phyloP scores from a whole-genome alignment of 108 stramenopile genomes.

The Fragilaria crotonensis region DNA sequence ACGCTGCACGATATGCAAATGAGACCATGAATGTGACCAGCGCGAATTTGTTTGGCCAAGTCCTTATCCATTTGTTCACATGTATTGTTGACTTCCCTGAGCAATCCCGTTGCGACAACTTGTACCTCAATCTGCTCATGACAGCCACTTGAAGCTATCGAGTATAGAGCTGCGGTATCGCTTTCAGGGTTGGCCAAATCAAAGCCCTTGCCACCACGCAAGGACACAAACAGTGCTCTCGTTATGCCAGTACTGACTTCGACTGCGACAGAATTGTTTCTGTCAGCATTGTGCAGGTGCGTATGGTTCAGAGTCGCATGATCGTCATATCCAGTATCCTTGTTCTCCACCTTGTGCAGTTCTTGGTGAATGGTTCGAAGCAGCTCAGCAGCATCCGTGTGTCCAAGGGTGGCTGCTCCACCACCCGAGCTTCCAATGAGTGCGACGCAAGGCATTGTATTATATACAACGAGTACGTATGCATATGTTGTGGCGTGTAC shows the following conservation, averaged over 20 bases:
- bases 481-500: too few relatives aligned
- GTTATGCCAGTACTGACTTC: constrained; percentile 12
- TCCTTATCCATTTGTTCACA: constrained; percentile 17
- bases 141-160: constrained; percentile 4
- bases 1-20: constrained; percentile 44
- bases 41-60: constrained; percentile 11
- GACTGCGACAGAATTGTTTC: background rate
- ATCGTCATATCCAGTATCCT: background rate
- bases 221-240: constrained; percentile 39
- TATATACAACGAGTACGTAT: too few relatives aligned
- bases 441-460: constrained; percentile 20
- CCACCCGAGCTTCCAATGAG: constrained; percentile 50
- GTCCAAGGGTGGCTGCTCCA: constrained; percentile 52
- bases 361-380: constrained; percentile 31
- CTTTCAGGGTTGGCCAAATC: constrained; percentile 27
- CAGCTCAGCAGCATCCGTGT: constrained; percentile 28
- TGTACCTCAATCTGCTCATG: constrained; percentile 8
- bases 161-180: constrained; percentile 20
- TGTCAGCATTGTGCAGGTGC: background rate
- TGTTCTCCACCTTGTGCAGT: constrained; percentile 11
- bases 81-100: constrained; percentile 29
- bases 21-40: constrained; percentile 26
- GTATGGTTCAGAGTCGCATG: background rate
- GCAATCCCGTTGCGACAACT: constrained; percentile 9
- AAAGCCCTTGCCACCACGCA: constrained; percentile 31